Base-by-base conservation (phyloP, 495 filamentous ascomycete species). In the Parathielavia appendiculata region DNA sequence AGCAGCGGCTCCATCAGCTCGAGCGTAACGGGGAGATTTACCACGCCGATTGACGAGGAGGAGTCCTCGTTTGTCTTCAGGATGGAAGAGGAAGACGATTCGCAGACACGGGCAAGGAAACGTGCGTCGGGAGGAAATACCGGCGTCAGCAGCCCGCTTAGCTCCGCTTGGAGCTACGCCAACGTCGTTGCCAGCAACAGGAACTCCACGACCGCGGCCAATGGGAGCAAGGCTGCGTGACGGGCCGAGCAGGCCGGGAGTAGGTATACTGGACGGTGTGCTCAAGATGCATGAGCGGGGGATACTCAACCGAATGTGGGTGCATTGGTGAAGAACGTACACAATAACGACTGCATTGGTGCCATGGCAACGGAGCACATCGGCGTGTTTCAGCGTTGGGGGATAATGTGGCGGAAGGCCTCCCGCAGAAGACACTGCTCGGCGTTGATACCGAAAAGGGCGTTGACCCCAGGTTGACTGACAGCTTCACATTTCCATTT, bases 81-180 rank as follows among this genome's bases (percentile, higher is more conserved):
- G 36, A 90, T 91, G 87, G 88, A 90, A 63, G 87, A 89, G 55
- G 87, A 89, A 57, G 83, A 84, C 48, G 83, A 84, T 1, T 68
- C 70, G 4, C 75, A 82, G 30, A 71, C 69, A 47, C 63, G 73
- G 16, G 70, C 72, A 17, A 60, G 69, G 49, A 79, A 79, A 66
- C 69, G 77, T 20, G 69, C 57, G 34, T 76, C 75, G 20, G 63
- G 64, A 8, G 66, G 70, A 14, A 54, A 58, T 19, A 47, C 67
- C 5, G 74, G 70, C 12, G 69, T 64, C 38, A 61, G 65, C 4
- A 68, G 67, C 56, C 66, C 74, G n/a, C 47, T 68, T 10, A 62
- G 68, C 32, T 63, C 64, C 51, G 69, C 65, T 13, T 72, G 72
- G 52, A 71, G 66, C 61, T 78, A 79, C 53, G 71, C 71, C 17